phyloP scores from a whole-genome alignment of 768 basidiomycete species.

The Phanerochaete sordida region DNA sequence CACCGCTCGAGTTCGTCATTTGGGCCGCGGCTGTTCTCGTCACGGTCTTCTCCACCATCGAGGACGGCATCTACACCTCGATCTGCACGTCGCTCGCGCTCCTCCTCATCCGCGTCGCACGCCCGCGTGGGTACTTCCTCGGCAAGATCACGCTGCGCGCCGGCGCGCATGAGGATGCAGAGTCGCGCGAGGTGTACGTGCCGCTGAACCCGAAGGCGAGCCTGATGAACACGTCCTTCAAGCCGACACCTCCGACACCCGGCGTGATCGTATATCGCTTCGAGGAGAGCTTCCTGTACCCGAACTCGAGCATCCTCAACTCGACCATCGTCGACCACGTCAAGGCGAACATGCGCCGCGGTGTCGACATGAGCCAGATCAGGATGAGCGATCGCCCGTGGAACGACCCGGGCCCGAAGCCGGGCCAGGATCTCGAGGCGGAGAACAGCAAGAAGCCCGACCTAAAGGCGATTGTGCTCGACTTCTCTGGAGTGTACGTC shows the following conservation, averaged over 20 bases:
- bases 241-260: conserved; percentile 71
- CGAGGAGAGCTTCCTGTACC: conserved; percentile 87
- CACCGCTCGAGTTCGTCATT: conserved; percentile 87
- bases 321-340: conserved; percentile 77
- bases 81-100: conserved; percentile 72
- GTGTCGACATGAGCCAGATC: conserved; percentile 66
- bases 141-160: conserved; percentile 58
- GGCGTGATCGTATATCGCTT: conserved; percentile 90
- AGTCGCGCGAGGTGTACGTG: conserved; percentile 74
- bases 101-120: conserved; percentile 85
- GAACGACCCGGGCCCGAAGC: conserved; percentile 85
- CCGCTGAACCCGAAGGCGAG: conserved; percentile 57
- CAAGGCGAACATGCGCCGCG: conserved; percentile 71
- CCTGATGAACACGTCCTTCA: conserved; percentile 66
- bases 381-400: conserved; percentile 76
- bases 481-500: conserved; percentile 78
- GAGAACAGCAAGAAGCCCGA: conserved; percentile 56
- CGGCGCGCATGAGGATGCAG: conserved; percentile 23
- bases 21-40: conserved; percentile 83
- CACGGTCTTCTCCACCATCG: conserved; percentile 87
- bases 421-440: conserved; percentile 45
- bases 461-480: conserved; percentile 85
- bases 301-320: conserved; percentile 70
- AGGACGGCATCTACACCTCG: conserved; percentile 86
- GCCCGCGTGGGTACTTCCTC: conserved; percentile 85